These are phyloP conservation scores for Umbelopsis sp. DNA, from an alignment of 192 early-diverging fungal species.

Conservation along the genomic window DNA sequence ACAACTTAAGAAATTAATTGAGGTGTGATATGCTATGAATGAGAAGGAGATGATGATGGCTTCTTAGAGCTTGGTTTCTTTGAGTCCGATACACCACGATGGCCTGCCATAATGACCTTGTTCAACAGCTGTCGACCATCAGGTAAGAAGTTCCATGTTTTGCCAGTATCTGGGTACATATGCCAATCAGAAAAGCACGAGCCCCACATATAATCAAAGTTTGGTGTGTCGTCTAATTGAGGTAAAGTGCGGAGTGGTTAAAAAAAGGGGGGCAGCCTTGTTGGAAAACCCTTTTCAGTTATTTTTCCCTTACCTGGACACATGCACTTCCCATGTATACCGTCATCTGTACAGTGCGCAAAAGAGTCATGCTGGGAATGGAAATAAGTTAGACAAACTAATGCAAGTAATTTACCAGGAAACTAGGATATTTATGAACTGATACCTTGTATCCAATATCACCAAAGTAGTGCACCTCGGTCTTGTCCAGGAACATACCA, in stretches of 20 bases:
- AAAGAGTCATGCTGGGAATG: slow-evolving; percentile 28
- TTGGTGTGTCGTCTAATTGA: slow-evolving; percentile 21
- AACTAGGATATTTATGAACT: slow-evolving; percentile 22
- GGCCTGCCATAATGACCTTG: neutral
- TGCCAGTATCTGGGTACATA: slow-evolving; percentile 19
- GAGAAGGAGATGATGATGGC: neutral
- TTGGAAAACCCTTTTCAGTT: neutral
- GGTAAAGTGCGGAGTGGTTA: neutral
- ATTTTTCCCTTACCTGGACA: slow-evolving; percentile 29
- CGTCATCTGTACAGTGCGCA: slow-evolving; percentile 32
- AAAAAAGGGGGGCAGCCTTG: no score
- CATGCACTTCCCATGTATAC: slow-evolving; percentile 30
- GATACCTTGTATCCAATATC: slow-evolving; percentile 64
- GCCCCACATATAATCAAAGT: slow-evolving; percentile 32
- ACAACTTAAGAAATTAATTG: neutral
- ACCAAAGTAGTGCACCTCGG: slow-evolving; percentile 69
- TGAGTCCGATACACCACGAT: neutral
- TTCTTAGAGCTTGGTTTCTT: neutral
- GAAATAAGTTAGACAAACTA: neutral
- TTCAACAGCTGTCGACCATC: slow-evolving; percentile 22
- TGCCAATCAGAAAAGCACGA: slow-evolving; percentile 28
- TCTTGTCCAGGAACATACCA: slow-evolving; percentile 56
- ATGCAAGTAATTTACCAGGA: no score
- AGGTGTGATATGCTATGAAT: neutral
- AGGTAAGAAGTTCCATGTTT: slow-evolving; percentile 19